A percentile compares a stretch with the other conserved stretches of the same genome.
Evolutionary conservation across 208 protist genomes (phyloP).

Genomic region (Leishmania braziliensis): DNA sequence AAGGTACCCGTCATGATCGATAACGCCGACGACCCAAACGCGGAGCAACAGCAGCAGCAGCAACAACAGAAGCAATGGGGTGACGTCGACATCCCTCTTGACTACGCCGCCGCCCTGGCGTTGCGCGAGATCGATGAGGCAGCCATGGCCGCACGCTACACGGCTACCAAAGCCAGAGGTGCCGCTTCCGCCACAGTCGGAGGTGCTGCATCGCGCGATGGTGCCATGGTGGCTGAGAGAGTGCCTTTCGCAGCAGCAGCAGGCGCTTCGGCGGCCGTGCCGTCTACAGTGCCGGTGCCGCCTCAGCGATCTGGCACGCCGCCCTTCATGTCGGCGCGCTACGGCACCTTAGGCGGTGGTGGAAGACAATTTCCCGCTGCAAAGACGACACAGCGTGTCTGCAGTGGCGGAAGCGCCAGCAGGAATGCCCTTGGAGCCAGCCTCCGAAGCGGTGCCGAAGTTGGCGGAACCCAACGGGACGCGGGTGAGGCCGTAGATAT

Average conservation of each 20-base stretch:
- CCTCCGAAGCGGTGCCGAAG: neutral
- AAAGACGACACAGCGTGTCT: neutral
- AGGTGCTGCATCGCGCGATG: conserved; percentile 6
- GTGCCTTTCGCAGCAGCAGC: neutral
- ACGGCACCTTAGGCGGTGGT: neutral
- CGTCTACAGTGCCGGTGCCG: neutral
- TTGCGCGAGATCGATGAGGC: conserved; percentile 22
- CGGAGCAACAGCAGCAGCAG: conserved; percentile 4
- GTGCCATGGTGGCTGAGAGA: neutral
- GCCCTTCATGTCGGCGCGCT: neutral
- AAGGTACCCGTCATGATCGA: conserved; percentile 38
- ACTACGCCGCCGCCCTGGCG: conserved; percentile 27
- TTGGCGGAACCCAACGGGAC: neutral
- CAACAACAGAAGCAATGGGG: conserved; percentile 10
- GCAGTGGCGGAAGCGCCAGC: neutral
- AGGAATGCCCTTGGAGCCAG: neutral
- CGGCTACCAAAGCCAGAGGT: neutral
- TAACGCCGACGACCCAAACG: conserved; percentile 10
- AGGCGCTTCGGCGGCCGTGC: neutral
- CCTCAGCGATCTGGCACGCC: neutral
- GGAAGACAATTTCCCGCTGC: neutral
- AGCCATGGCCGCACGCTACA: neutral
- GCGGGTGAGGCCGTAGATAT: neutral
- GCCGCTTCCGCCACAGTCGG: neutral
- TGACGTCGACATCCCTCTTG: conserved; percentile 16